phyloP scores from a whole-genome alignment of 2,329 filamentous ascomycete species.

The Conoideocrella luteorostrata region DNA sequence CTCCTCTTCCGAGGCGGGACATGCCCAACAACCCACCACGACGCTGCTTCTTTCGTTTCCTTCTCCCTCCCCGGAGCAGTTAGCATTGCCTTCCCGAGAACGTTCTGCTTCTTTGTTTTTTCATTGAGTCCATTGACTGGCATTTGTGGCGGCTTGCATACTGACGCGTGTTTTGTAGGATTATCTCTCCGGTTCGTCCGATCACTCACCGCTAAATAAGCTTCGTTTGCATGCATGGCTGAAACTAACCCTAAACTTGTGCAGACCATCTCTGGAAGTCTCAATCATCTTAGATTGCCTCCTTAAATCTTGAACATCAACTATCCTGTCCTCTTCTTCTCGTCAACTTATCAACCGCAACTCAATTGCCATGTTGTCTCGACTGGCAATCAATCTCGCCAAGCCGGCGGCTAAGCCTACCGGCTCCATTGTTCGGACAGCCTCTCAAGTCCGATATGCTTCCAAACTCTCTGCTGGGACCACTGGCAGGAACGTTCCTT shows the following conservation, averaged over 20 bases:
- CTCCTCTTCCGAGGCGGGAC: neutral
- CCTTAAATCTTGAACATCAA: slow-evolving; percentile 1
- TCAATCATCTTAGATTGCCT: slow-evolving; percentile 22
- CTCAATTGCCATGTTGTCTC: slow-evolving; percentile 51
- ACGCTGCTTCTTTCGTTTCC: neutral
- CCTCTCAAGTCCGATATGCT: slow-evolving; percentile 31
- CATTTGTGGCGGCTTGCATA: slow-evolving; percentile 10
- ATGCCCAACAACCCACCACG: neutral
- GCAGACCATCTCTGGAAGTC: slow-evolving; percentile 39
- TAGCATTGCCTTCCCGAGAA: no score
- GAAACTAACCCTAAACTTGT: slow-evolving; percentile 1
- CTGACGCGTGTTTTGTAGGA: slow-evolving; percentile 49
- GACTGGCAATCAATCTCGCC: slow-evolving; percentile 45
- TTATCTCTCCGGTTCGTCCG: slow-evolving; percentile 65
- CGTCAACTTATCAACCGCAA: slow-evolving; percentile 2
- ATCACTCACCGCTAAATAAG: slow-evolving; percentile 31
- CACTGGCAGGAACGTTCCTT: slow-evolving; percentile 62
- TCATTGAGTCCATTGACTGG: neutral
- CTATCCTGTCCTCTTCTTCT: neutral
- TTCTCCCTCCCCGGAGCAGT: no score
- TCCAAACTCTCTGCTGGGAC: slow-evolving; percentile 48
- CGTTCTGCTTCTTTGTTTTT: neutral
- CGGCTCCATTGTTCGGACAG: slow-evolving; percentile 32
- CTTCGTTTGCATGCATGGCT: slow-evolving; percentile 20
- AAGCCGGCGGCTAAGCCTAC: slow-evolving; percentile 45